Conservation (phyloP, 2,329 filamentous ascomycete species). For the Penicillium sclerotiorum region DNA sequence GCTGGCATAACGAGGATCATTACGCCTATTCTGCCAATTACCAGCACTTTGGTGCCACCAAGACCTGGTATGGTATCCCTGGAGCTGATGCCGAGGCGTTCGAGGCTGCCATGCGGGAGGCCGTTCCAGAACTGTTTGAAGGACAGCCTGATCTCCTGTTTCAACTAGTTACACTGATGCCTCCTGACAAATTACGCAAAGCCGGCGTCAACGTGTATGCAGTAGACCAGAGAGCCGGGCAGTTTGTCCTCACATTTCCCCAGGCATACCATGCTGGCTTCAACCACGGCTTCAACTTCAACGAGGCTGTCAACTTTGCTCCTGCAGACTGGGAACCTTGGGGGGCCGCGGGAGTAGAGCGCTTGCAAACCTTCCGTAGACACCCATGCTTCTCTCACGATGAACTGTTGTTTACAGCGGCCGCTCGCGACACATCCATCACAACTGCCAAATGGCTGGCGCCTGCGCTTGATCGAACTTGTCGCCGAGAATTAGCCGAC, state of each 20-base stretch:
- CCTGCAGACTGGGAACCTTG: slow-evolving; percentile 94
- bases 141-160: slow-evolving; percentile 95
- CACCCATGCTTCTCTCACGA: slow-evolving; percentile 98
- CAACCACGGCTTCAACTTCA: slow-evolving; percentile 98
- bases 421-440: slow-evolving; percentile 76
- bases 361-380: slow-evolving; percentile 81
- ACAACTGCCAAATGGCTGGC: slow-evolving; percentile 94
- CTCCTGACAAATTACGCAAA: slow-evolving; percentile 88
- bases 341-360: slow-evolving; percentile 81
- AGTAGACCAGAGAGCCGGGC: slow-evolving; percentile 91
- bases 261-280: slow-evolving; percentile 97
- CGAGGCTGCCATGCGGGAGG: slow-evolving; percentile 90
- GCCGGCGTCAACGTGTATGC: slow-evolving; percentile 92
- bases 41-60: slow-evolving; percentile 96
- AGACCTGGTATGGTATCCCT: slow-evolving; percentile 98
- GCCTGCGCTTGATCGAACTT: slow-evolving; percentile 79
- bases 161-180: slow-evolving; percentile 93
- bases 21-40: slow-evolving; percentile 98
- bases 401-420: slow-evolving; percentile 88
- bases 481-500: slow-evolving; percentile 69
- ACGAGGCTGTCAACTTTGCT: slow-evolving; percentile 98
- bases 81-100: slow-evolving; percentile 93
- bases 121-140: slow-evolving; percentile 94
- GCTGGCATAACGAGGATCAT: slow-evolving; percentile 99
- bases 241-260: slow-evolving; percentile 95